Base-by-base conservation (phyloP, 139 green algal genomes). In the Tetraselmis chui region DNA sequence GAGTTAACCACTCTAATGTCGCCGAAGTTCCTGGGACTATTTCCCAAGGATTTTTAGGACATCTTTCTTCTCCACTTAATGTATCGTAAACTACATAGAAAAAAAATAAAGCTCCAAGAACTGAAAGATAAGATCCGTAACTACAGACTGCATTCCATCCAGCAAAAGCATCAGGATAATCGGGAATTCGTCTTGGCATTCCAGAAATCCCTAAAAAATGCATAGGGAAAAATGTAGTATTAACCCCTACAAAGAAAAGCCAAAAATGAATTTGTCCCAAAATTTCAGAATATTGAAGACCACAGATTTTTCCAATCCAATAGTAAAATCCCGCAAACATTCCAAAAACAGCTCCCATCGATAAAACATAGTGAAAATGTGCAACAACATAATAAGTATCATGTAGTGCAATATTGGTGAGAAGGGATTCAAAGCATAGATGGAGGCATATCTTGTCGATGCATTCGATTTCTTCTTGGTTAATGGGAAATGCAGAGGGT, bases 321-420 rank as follows among this genome's bases (percentile, higher is more conserved):
- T 91, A 93, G 29, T 95, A 95, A 79, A 92, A 88, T 45, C 81
- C 89, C 45, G 87, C 83, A 88, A 95, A 95, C 59, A 95, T 88
- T 78, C 85, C 89, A 86, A 92, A 93, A 27, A 93, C 87, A 27
- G 91, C 91, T 78, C 91, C 91, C 88, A 94, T 92, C 81, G 84
- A 91, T 76, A 92, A 81, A 59, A 94, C 90, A 84, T 95, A 95
- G 59, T 95, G 91, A 32, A 93, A 95, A 59, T 94, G 91, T 27
- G 83, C 85, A 32, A 92, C 89, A 26, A 92, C 87, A 81, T 92
- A 92, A 79, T 92, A 93, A 78, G 89, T 88, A 59, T 84, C 45
- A 76, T 87, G 28, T n/a, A n/a, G n/a, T n/a, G n/a, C n/a, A n/a
- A n/a, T n/a, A n/a, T n/a, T n/a, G n/a, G n/a, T n/a, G n/a, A n/a